Evolutionary conservation across 1,284 basidiomycete genomes (phyloP), one percentile per base, ranked within the genome.

Genomic region (Meripilus lineatus): DNA sequence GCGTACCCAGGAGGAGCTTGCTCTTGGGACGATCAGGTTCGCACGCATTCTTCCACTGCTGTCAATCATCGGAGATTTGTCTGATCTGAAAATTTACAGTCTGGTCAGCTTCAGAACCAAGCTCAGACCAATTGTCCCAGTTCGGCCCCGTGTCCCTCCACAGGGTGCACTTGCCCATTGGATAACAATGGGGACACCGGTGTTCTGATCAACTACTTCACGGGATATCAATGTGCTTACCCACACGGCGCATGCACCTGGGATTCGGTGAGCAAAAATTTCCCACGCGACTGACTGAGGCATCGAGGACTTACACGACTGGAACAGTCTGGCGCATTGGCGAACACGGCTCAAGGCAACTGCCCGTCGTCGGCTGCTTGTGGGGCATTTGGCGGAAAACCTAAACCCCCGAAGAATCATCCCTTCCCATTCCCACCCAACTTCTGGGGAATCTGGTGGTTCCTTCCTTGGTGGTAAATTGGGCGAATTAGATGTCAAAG

Each of bases 171-270:
- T 5, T 58, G 56, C 46, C 56, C 56, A 20, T n/a, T 34, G 3
- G 56, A 58, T 37, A 40, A 46, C 30, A 48, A 50, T 39, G 47
- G 40, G 13, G 54, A 53, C 46, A 47, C 37, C 10, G 56, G 56
- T 35, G 54, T 56, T 15, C 38, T 56, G 46, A 58, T 58, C 51
- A 58, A 58, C 47, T 48, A 49, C 38, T 56, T 56, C 44, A 52
- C 50, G 11, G 54, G 54, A 25, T 58, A 56, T 47, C 56, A 58
- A 40, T 58, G 56, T 44, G 56, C 56, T 28, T 58, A 55, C 46
- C 40, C 47, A 15, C 44, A 45, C 32, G 56, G 54, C 18, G 53
- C 54, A 7, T 58, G 56, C 47, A 58, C 54, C 18, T 58, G 54
- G 53, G 54, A 58, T 46, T 44, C 44, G 21, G 56, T 58, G 34